phyloP scores from a whole-genome alignment of 169 alveolate genomes.

The Theileria parva region DNA sequence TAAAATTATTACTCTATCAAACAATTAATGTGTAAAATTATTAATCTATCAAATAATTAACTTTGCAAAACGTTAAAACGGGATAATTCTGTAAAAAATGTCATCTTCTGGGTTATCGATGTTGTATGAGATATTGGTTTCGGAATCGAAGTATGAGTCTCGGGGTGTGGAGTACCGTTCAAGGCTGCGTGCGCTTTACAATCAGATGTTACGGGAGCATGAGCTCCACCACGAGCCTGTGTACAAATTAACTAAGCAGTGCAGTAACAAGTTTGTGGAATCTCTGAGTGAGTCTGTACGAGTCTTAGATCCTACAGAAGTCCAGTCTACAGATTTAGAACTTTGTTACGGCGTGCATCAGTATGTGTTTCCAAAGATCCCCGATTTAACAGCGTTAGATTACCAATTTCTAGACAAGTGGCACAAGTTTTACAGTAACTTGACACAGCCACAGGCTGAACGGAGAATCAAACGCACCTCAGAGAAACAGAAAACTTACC shows the following conservation, averaged over 20 bases:
- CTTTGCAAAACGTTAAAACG: too few relatives aligned
- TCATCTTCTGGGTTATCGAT: constrained; percentile 34
- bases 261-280: constrained; percentile 10
- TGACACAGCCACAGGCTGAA: background rate
- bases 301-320: constrained; percentile 37
- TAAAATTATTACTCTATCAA: too few relatives aligned
- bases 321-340: constrained; percentile 11
- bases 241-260: background rate
- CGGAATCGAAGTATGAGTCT: constrained; percentile 58
- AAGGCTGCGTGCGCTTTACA: constrained; percentile 24
- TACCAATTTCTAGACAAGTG: constrained; percentile 19
- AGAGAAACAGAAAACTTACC: background rate
- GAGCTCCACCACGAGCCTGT: background rate
- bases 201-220: constrained; percentile 36
- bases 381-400: constrained; percentile 26
- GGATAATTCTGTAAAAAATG: too few relatives aligned
- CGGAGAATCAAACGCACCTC: background rate
- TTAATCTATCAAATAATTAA: too few relatives aligned
- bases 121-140: constrained; percentile 52
- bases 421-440: constrained; percentile 26
- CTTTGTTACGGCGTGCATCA: constrained; percentile 51
- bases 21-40: too few relatives aligned
- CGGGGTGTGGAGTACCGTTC: constrained; percentile 64
- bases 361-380: constrained; percentile 60
- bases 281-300: constrained; percentile 33